Conservation (phyloP, 2,329 filamentous ascomycete genomes). For the Claviceps maximensis region DNA sequence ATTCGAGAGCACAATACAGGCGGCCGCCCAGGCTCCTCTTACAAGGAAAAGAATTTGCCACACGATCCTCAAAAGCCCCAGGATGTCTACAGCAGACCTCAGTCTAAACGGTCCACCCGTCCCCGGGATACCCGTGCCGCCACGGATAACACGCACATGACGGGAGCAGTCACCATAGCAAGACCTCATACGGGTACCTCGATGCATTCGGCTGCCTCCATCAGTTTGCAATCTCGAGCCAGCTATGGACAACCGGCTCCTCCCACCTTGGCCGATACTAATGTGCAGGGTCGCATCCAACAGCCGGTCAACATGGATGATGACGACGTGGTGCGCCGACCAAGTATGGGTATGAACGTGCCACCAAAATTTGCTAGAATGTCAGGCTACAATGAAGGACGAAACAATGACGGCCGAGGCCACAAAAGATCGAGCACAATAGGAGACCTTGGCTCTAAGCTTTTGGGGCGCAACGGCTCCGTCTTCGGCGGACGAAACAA, state of each 20-base stretch:
- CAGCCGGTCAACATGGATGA: conserved; percentile 61
- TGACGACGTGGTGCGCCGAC: conserved; percentile 49
- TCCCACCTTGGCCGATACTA: conserved; percentile 76
- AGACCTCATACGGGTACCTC: conserved; percentile 75
- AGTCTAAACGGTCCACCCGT: conserved; percentile 26
- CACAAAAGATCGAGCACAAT: conserved; percentile 65
- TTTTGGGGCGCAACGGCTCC: conserved; percentile 74
- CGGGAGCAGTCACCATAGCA: conserved; percentile 27
- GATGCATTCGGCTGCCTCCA: conserved; percentile 54
- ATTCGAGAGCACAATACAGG: conserved; percentile 29
- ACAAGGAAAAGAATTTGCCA: conserved; percentile 44
- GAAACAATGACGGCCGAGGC: conserved; percentile 32
- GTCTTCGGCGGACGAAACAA: conserved; percentile 55
- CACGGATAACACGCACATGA: conserved; percentile 29
- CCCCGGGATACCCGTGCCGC: conserved; percentile 24
- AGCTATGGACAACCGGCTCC: conserved; percentile 76
- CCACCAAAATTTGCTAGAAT: conserved; percentile 45
- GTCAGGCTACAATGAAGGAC: conserved; percentile 42
- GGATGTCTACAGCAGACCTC: conserved; percentile 27
- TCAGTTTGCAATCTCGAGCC: conserved; percentile 50
- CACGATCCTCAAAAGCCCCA: conserved; percentile 34
- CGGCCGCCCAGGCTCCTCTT: conserved; percentile 19
- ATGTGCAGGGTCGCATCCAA: conserved; percentile 78
- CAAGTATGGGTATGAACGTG: conserved; percentile 48
- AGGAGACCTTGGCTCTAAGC: conserved; percentile 68